Base-by-base conservation (phyloP, 768 basidiomycete species). In the Amanita rubescens region DNA sequence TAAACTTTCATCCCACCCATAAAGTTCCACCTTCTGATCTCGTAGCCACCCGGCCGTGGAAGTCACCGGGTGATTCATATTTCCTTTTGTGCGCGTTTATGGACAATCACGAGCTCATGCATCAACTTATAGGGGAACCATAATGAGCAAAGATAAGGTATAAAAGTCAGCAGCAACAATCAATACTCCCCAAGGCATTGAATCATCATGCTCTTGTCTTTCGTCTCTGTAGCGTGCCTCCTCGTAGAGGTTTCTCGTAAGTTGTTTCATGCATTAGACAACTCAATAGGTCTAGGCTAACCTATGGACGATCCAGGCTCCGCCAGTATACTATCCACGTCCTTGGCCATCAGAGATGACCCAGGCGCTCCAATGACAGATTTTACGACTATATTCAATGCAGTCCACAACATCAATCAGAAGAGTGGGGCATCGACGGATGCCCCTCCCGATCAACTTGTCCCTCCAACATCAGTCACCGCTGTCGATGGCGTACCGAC, bases 401-500 rank as follows among this genome's bases (percentile, higher is more conserved):
- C 27, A 30, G 27, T 30, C 27, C 8, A 33, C 20, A 37, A 56
- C 43, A 53, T 61, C 43, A 11, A 59, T 47, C 60, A 59, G 55
- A 59, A 61, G 55, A 48, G 14, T 34, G 17, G 46, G 14, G 45
- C 38, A 17, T 38, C 49, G 1, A 38, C 17, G 22, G 24, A 38
- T 27, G 51, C 58, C 8, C 42, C 53, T 0, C 60, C 60, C 17
- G 45, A 53, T 46, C 49, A 52, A 10, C 24, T 32, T 27, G 51
- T 58, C 19, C 46, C 56, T 0, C 30, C 38, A 34, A 44, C 42
- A 5, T 25, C 44, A 6, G 35, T 53, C 12, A 45, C 42, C 14
- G n/a, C 25, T 10, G 42, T 53, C 9, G 51, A 53, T 32, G 51
- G 51, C 17, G 15, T 17, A 24, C 49, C 2, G 42, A 42, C 22